Conservation (phyloP, 768 basidiomycete species). For the Psilocybe tampanensis region DNA sequence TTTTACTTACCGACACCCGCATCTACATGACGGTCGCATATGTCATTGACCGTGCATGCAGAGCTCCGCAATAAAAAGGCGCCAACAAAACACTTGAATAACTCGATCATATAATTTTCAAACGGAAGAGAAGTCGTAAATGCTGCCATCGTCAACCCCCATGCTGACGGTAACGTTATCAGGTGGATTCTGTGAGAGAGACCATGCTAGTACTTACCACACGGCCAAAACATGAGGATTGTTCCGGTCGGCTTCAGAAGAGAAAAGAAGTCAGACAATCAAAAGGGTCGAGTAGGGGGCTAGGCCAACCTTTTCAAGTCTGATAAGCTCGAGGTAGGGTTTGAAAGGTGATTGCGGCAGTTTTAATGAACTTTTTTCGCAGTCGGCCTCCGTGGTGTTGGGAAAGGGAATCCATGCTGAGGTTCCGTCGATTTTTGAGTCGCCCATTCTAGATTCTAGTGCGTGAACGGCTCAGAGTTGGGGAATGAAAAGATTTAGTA, state of each 20-base stretch:
- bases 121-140: constrained; percentile 34
- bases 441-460: constrained; percentile 3
- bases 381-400: background rate
- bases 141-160: constrained; percentile 56
- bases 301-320: constrained; percentile 46
- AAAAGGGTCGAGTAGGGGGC: background rate
- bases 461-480: background rate
- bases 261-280: background rate
- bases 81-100: constrained; percentile 37
- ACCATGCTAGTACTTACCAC: constrained; percentile 31
- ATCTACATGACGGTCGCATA: constrained; percentile 54
- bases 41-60: constrained; percentile 59
- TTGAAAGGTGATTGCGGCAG: constrained; percentile 29
- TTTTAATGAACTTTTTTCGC: constrained; percentile 34
- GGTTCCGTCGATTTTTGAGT: constrained; percentile 9
- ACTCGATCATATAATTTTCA: constrained; percentile 28
- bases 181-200: background rate
- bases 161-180: constrained; percentile 33
- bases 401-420: constrained; percentile 10
- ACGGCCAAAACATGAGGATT: constrained; percentile 57
- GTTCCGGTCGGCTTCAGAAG: constrained; percentile 48
- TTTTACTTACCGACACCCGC: constrained; percentile 50
- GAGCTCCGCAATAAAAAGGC: constrained; percentile 48
- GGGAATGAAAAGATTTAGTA: background rate
- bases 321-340: constrained; percentile 52